Evolutionary conservation across 345 rosid species (phyloP), one percentile per base, ranked within the genome.

Genomic region (Heritiera fomes): DNA sequence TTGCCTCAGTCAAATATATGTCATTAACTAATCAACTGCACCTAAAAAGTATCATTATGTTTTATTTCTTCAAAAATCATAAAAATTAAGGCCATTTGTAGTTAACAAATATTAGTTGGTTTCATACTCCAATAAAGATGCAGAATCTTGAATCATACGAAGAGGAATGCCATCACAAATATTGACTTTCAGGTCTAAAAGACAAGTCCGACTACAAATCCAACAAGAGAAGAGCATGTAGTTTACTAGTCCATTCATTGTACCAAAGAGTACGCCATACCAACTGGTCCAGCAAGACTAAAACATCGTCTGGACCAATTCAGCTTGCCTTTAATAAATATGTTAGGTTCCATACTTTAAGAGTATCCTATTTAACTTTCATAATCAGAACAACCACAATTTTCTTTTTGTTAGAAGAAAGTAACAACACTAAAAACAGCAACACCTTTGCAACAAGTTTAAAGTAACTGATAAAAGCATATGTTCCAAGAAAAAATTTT

Each of bases 181-280:
- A 73, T 73, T 53, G 65, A 73, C 49, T 55, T 56, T 73, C 45
- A 50, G 60, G 59, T 62, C 70, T 75, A 71, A 62, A 47, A 64
- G 38, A 34, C 61, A 62, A 47, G 47, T 62, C 61, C 46, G 13
- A 50, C 18, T 43, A 64, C 61, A 76, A 74, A 14, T 49, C n/a
- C n/a, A n/a, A n/a, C 45, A 63, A 63, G 34, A 76, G 79, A 62
- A 46, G 45, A 64, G 38, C 18, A n/a, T 50, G 58, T 64, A 49
- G 20, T 64, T 76, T 34, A 76, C 72, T 34, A 76, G 62, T 64
- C 50, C 60, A 62, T 15, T 50, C 12, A 18, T 64, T 18, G 47
- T 32, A 50, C 71, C 61, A 34, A 76, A 64, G 28, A 76, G 64
- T 49, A 30, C 30, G 71, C 14, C 59, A 62, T 34, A 34, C 38